Conservation (phyloP, 805 yeast species). For the Starmera amethionina region DNA sequence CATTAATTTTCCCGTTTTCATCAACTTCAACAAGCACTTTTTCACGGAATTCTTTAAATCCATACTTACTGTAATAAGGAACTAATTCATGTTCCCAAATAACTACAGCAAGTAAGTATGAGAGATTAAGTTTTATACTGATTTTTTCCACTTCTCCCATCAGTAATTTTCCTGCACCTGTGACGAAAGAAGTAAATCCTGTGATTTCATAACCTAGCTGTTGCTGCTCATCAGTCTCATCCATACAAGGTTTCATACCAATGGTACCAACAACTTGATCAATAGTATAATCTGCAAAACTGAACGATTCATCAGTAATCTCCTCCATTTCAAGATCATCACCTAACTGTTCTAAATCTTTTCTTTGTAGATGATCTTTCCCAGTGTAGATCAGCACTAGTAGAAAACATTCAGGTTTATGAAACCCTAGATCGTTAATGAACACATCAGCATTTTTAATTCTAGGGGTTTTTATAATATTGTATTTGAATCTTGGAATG, state of each 20-base stretch:
- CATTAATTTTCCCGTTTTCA: slow-evolving; percentile 10
- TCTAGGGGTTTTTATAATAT: slow-evolving; percentile 11
- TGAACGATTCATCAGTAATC: neutral
- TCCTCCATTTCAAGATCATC: neutral
- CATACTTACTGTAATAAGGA: slow-evolving; percentile 8
- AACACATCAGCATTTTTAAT: slow-evolving; percentile 9
- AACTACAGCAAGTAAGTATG: slow-evolving; percentile 6
- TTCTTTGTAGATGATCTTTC: neutral
- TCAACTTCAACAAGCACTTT: slow-evolving; percentile 6
- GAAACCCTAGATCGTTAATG: slow-evolving; percentile 11
- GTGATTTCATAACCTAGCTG: slow-evolving; percentile 9
- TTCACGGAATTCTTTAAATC: slow-evolving; percentile 9
- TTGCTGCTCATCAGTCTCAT: neutral
- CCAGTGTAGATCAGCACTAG: slow-evolving; percentile 4
- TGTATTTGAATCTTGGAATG: slow-evolving; percentile 6
- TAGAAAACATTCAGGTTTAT: slow-evolving; percentile 9
- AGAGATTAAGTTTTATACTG: neutral
- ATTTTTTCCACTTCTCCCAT: slow-evolving; percentile 1
- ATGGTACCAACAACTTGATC: slow-evolving; percentile 9
- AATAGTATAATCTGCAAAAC: neutral
- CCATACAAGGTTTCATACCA: slow-evolving; percentile 5
- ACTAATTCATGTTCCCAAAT: slow-evolving; percentile 13
- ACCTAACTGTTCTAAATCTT: neutral
- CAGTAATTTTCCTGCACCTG: slow-evolving; percentile 12
- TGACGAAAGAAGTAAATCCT: slow-evolving; percentile 11